phyloP scores from a whole-genome alignment of 176 grass and related monocot species.

The Elaeis guineensis region DNA sequence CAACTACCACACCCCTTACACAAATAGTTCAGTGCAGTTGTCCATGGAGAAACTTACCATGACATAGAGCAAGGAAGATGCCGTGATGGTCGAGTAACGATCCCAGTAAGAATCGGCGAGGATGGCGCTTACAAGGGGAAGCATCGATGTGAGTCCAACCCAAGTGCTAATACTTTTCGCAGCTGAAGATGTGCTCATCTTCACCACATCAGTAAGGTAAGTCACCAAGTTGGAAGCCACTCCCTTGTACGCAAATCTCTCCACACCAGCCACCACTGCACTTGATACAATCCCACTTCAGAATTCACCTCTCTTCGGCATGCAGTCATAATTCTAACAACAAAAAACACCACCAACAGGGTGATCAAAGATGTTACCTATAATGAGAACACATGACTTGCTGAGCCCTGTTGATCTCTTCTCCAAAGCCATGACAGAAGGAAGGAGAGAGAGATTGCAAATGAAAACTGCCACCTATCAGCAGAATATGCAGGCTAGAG shows the following conservation, averaged over 20 bases:
- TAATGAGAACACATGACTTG: conserved; percentile 64
- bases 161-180: conserved; percentile 73
- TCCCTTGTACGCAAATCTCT: conserved; percentile 86
- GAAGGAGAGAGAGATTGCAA: background rate
- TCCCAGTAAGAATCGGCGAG: conserved; percentile 84
- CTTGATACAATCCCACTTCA: background rate
- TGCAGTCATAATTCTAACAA: too few species aligned
- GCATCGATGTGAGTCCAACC: conserved; percentile 74
- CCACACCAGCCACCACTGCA: conserved; percentile 81
- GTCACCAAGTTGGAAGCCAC: conserved; percentile 84
- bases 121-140: conserved; percentile 61
- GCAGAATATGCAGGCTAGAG: too few species aligned
- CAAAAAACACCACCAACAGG: background rate
- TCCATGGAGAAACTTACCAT: conserved; percentile 31
- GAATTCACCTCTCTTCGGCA: background rate
- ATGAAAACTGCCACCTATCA: too few species aligned
- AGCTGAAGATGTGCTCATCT: conserved; percentile 76
- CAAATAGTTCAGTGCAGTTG: too few species aligned
- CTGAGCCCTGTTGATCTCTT: conserved; percentile 26
- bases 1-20: too few species aligned
- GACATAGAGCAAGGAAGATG: conserved; percentile 70
- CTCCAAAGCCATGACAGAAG: conserved; percentile 12
- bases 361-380: conserved; percentile 39
- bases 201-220: conserved; percentile 65
- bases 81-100: conserved; percentile 52